Base-by-base conservation (phyloP, 352 stramenopile genomes). In the Pythium phragmitis region DNA sequence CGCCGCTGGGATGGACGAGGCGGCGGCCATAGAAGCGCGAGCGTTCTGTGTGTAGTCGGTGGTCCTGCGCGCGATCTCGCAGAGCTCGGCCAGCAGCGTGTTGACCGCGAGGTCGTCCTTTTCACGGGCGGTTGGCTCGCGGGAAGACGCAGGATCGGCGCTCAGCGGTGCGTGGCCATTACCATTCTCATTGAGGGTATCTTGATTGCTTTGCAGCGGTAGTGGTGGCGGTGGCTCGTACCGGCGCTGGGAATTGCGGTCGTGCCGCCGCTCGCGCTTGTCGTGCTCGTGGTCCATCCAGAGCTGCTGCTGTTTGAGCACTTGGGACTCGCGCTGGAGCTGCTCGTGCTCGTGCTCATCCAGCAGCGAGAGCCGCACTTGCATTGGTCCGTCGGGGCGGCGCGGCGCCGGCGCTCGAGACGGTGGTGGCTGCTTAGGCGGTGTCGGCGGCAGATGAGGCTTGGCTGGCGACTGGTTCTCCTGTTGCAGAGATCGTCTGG, bases 21-120 rank as follows among this genome's bases (percentile, higher is more conserved):
- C 55, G 17, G 63, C 56, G 34, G 17, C 26, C 57, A 62, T 48
- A 21, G 64, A 70, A 4, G 64, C 59, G 4, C 33, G 30, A 16
- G 14, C 50, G 52, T 42, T 66, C 19, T 58, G 34, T 7, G 64
- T 30, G n/a, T 52, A 57, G 43, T 70, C 58, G 37, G 21, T 45
- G 13, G 65, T 72, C 59, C 60, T 64, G 36, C 59, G 65, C 33
- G 65, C 65, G 48, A 72, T 64, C 58, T 72, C 59, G 47, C 59
- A 67, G n/a, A 72, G 53, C 57, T 72, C 65, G 4, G 58, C 51
- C 30, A 72, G 58, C 52, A 72, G 23, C 50, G 51, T n/a, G 48
- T 66, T 64, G 26, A 64, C 58, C 4, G 41, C 51, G 33, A 63
- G 19, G 9, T 61, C 47, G 23, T 66, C 52, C n/a, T 64, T 21